phyloP scores from a whole-genome alignment of 805 yeast genomes.

The Helenozyma baotianmanensis region DNA sequence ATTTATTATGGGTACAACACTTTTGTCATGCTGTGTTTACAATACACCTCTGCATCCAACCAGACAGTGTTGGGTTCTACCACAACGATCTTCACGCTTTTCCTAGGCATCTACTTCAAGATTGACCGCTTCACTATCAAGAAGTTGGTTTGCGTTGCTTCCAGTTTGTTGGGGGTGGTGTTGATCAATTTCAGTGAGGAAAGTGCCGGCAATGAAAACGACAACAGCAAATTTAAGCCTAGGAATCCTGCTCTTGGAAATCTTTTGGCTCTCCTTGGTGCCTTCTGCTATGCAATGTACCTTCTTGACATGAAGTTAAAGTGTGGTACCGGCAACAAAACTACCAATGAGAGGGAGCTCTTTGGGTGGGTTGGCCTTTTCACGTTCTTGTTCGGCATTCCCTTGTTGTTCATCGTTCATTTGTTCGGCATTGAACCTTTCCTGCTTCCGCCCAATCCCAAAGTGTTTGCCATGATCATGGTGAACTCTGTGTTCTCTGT shows the following conservation, averaged over 20 bases:
- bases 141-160: conserved; percentile 39
- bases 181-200: conserved; percentile 38
- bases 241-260: conserved; percentile 44
- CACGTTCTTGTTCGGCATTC: conserved; percentile 37
- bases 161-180: conserved; percentile 45
- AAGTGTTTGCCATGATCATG: conserved; percentile 30
- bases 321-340: conserved; percentile 40
- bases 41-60: conserved; percentile 50
- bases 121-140: conserved; percentile 40
- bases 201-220: conserved; percentile 11
- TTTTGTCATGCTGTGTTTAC: conserved; percentile 38
- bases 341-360: conserved; percentile 43
- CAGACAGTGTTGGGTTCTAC: conserved; percentile 49
- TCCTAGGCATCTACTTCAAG: conserved; percentile 36
- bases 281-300: conserved; percentile 44
- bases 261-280: conserved; percentile 40
- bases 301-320: conserved; percentile 39
- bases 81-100: conserved; percentile 46
- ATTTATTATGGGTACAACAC: conserved; percentile 41
- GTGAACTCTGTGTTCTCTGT: conserved; percentile 43
- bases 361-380: conserved; percentile 45
- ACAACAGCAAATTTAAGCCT: conserved; percentile 22
- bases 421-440: conserved; percentile 37
- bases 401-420: conserved; percentile 34
- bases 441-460: conserved; percentile 33